Percentiles rank a stretch among this genome's conserved stretches.
Evolutionary conservation across 192 early-diverging fungal genomes (phyloP).

Genomic region (Rhizoclosmatium globosum): DNA sequence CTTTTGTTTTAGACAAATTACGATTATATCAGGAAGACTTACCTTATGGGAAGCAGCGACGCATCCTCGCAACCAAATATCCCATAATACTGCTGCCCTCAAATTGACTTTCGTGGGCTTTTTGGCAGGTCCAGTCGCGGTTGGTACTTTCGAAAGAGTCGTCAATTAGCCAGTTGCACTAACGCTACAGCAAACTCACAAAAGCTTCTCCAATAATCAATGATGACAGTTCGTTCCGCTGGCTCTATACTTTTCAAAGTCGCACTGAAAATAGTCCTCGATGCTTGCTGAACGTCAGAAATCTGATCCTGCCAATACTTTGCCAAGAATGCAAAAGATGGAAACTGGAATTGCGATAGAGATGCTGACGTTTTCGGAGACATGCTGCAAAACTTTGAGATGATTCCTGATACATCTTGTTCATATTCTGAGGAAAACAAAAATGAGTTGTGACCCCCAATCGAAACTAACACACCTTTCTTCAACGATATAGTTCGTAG

Average conservation of each 20-base stretch:
- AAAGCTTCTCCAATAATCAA: slow-evolving; percentile 75
- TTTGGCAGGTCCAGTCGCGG: slow-evolving; percentile 16
- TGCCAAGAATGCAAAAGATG: slow-evolving; percentile 75
- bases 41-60: slow-evolving; percentile 44
- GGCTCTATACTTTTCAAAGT: slow-evolving; percentile 60
- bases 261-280: slow-evolving; percentile 64
- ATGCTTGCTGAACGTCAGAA: slow-evolving; percentile 71
- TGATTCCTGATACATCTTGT: slow-evolving; percentile 42
- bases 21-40: slow-evolving; percentile 8
- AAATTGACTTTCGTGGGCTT: slow-evolving; percentile 59
- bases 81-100: slow-evolving; percentile 77
- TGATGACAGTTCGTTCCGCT: slow-evolving; percentile 55
- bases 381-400: slow-evolving; percentile 57
- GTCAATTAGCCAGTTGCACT: background rate
- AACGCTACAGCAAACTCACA: slow-evolving; percentile 52
- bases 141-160: slow-evolving; percentile 7
- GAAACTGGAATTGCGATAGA: slow-evolving; percentile 51
- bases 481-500: slow-evolving; percentile 56
- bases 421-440: slow-evolving; percentile 47
- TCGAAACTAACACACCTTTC: slow-evolving; percentile 44
- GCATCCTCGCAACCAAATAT: slow-evolving; percentile 75
- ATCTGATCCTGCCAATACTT: slow-evolving; percentile 88
- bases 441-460: background rate
- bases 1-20: no score
- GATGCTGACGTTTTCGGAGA: background rate